Conservation (phyloP, 495 filamentous ascomycete species). For the Aspergillus wentii region DNA sequence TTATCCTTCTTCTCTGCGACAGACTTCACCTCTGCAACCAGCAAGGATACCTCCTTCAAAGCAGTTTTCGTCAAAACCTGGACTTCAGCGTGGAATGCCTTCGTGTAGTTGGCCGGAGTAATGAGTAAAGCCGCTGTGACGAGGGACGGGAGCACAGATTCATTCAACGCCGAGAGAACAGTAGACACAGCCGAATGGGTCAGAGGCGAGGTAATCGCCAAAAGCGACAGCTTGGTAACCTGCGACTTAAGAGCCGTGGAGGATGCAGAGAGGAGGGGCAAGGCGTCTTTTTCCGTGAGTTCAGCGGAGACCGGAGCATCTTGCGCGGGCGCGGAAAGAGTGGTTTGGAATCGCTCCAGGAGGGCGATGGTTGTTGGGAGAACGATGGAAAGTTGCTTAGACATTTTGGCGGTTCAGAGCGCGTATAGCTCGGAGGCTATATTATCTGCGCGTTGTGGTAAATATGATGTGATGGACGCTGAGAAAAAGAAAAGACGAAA, state of each 20-base stretch:
- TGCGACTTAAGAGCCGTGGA: conserved; percentile 70
- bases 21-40: conserved; percentile 31
- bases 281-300: conserved; percentile 40
- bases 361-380: conserved; percentile 29
- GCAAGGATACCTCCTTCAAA: conserved; percentile 32
- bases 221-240: conserved; percentile 77
- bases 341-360: conserved; percentile 32
- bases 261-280: conserved; percentile 60
- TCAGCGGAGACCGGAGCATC: conserved; percentile 10
- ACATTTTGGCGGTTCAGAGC: conserved; percentile 22
- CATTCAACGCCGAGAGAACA: conserved; percentile 61
- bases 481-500: neutral
- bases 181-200: conserved; percentile 66
- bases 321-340: conserved; percentile 22
- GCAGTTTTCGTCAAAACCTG: conserved; percentile 23
- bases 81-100: conserved; percentile 51
- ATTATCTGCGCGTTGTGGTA: no score
- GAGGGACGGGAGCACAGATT: conserved; percentile 63
- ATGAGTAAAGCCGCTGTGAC: conserved; percentile 64
- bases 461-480: neutral
- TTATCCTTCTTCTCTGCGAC: conserved; percentile 20
- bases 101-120: conserved; percentile 51
- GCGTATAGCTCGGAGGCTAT: neutral
- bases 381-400: conserved; percentile 26
- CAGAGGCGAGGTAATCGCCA: conserved; percentile 80